A percentile compares a stretch with the other conserved stretches of the same genome.
Conservation (phyloP, 139 green algal genomes). For the Penium margaritaceum region DNA sequence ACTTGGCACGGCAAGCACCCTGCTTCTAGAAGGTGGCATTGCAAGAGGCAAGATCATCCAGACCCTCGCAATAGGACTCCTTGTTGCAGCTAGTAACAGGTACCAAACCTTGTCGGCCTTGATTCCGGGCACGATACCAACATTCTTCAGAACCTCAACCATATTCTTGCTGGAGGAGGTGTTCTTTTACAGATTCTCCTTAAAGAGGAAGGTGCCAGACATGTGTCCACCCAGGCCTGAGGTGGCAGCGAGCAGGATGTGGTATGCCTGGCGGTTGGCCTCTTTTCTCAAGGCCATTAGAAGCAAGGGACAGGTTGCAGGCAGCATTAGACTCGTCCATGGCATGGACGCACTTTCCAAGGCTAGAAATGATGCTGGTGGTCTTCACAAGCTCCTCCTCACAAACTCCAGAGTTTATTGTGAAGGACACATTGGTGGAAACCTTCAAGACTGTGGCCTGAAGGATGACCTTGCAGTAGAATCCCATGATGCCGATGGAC, state of each 20-base stretch:
- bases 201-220: constrained; percentile 87
- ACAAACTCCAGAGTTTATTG: constrained; percentile 32
- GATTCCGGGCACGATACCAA: constrained; percentile 75
- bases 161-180: constrained; percentile 72
- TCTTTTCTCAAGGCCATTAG: constrained; percentile 98
- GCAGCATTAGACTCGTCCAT: constrained; percentile 99
- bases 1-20: constrained; percentile 95
- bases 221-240: constrained; percentile 89
- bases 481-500: constrained; percentile 32
- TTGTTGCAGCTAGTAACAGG: constrained; percentile 84
- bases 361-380: constrained; percentile 63
- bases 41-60: constrained; percentile 84
- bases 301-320: constrained; percentile 87
- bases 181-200: constrained; percentile 98
- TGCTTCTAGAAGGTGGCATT: constrained; percentile 95
- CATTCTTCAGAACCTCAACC: constrained; percentile 75
- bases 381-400: constrained; percentile 49
- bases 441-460: constrained; percentile 13
- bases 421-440: constrained; percentile 29
- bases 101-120: constrained; percentile 84
- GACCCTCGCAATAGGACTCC: constrained; percentile 90
- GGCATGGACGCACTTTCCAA: constrained; percentile 84
- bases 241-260: constrained; percentile 84
- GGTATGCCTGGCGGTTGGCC: constrained; percentile 92
- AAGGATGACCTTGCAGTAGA: constrained; percentile 12